Percentiles rank a stretch among this genome's conserved stretches.
Evolutionary conservation across 1,284 basidiomycete genomes (phyloP).

Genomic region (Cryptococcus sp.): DNA sequence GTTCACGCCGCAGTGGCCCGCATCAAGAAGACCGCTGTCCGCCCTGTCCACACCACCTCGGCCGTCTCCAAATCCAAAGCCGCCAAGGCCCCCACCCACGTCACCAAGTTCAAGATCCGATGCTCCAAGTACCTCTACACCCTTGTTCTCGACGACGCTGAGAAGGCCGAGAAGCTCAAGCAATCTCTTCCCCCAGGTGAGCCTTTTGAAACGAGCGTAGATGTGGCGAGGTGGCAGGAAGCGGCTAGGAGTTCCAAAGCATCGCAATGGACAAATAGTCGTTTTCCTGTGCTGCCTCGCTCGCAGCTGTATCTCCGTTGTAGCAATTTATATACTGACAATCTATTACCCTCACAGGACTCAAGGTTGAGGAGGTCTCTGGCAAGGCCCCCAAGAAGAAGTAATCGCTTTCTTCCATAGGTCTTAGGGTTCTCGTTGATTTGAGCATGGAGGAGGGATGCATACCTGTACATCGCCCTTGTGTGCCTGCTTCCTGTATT

Average conservation of each 20-base stretch:
- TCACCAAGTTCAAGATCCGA: constrained; percentile 99
- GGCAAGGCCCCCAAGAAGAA: constrained; percentile 55
- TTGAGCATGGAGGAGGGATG: constrained; percentile 1
- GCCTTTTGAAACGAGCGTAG: constrained; percentile 40
- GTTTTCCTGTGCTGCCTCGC: no score
- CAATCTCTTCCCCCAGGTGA: constrained; percentile 91
- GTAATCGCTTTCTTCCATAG: constrained; percentile 35
- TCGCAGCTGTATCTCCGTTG: background rate
- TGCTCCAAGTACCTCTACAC: constrained; percentile 99
- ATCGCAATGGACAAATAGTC: no score
- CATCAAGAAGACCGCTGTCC: constrained; percentile 86
- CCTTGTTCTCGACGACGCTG: constrained; percentile 88
- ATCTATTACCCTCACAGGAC: constrained; percentile 21
- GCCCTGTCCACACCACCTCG: constrained; percentile 33
- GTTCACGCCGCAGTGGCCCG: constrained; percentile 68
- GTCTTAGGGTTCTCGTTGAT: background rate
- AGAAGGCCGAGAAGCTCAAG: constrained; percentile 98
- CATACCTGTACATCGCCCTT: constrained; percentile 9
- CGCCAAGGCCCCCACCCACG: constrained; percentile 66
- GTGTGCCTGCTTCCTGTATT: background rate
- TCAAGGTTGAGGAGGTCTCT: constrained; percentile 54
- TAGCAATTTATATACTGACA: background rate
- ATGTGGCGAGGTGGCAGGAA: no score
- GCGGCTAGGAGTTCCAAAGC: no score
- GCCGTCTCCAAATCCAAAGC: constrained; percentile 50